A percentile compares a stretch with the other conserved stretches of the same genome.
Conservation (phyloP, 352 stramenopile genomes). For the Aphanomyces invadans region DNA sequence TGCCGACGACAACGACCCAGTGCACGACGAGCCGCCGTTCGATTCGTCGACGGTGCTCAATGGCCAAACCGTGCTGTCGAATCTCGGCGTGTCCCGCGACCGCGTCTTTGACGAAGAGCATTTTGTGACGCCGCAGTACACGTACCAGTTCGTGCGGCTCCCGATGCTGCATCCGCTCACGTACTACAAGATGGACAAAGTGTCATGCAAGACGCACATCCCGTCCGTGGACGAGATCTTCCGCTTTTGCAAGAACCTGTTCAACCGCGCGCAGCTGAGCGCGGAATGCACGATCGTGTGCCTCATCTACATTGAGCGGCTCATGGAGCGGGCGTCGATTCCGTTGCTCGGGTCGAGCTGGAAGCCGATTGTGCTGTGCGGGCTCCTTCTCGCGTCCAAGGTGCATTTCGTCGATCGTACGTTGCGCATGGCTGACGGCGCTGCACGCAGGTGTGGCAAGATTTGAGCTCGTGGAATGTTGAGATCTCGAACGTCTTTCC, state of each 20-base stretch:
- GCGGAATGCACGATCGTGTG: slow-evolving; percentile 98
- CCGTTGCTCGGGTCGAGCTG: slow-evolving; percentile 93
- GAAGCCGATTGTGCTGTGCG: slow-evolving; percentile 97
- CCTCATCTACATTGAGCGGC: slow-evolving; percentile 98
- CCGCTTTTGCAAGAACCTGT: slow-evolving; percentile 90
- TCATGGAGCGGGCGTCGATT: slow-evolving; percentile 96
- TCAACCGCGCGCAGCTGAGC: slow-evolving; percentile 94
- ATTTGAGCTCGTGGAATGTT: slow-evolving; percentile 97
- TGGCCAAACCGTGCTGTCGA: background rate
- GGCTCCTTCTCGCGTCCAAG: slow-evolving; percentile 96
- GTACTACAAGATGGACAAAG: slow-evolving; percentile 77
- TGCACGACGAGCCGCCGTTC: slow-evolving; percentile 4
- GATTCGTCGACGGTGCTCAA: slow-evolving; percentile 20
- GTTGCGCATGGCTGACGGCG: too few relatives aligned
- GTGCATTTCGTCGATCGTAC: slow-evolving; percentile 30
- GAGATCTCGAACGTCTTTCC: slow-evolving; percentile 98
- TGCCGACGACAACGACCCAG: background rate
- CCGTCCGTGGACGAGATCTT: slow-evolving; percentile 90
- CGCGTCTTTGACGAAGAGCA: slow-evolving; percentile 84
- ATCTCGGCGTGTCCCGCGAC: slow-evolving; percentile 56
- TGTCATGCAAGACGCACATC: slow-evolving; percentile 70
- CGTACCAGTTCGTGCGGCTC: slow-evolving; percentile 78
- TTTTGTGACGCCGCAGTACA: slow-evolving; percentile 84
- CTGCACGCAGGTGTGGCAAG: slow-evolving; percentile 89
- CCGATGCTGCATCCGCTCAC: slow-evolving; percentile 66